Base-by-base conservation (phyloP, 164 flowering plant genomes). In the Nymphaea colorata region DNA sequence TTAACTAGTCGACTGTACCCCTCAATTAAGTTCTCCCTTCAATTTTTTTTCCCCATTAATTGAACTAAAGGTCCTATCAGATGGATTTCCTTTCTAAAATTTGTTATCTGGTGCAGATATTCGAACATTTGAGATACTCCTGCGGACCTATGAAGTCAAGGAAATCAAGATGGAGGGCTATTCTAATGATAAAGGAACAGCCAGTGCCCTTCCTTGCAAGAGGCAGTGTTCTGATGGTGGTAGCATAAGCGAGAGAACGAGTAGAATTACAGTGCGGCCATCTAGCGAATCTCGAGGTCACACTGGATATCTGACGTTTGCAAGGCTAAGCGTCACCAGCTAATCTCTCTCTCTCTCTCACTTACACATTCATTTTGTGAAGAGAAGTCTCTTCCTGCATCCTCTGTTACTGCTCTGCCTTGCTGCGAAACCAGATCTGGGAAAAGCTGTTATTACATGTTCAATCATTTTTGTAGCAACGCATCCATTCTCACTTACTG, bases 291-390 rank as follows among this genome's bases (percentile, higher is more conserved):
- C 91, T 16, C 83, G 82, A 82, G 98, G 98, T 66, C 97, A 94
- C 76, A 89, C 98, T 11, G 96, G 98, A 44, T 91, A 86, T 74
- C 75, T 94, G 73, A 94, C 98, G 17, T 94, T 91, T 83, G 98
- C 98, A 45, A 81, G 96, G 71, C 83, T 88, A 62, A 8, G 59
- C 16, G 4, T 61, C 2, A 6, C 63, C 63, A 16, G 17, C 6
- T 61, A 61, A 61, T 45, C 11, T 5, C 11, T 45, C 11, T 5
- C 11, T 45, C 7, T 5, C 5, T 0, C 11, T 5, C 53, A 0
- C 53, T 1, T 45, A 10, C 53, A 45, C 53, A 45, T 25, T 25
- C 36, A 25, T 25, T 25, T 25, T 25, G 36, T 25, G 0, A 25
- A 25, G 36, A 25, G 36, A 25, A 25, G 36, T 25, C 36, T 25